Evolutionary conservation across 73 alveolate species (phyloP), one percentile per base, ranked within the genome.

Genomic region (Symbiodinium natans): DNA sequence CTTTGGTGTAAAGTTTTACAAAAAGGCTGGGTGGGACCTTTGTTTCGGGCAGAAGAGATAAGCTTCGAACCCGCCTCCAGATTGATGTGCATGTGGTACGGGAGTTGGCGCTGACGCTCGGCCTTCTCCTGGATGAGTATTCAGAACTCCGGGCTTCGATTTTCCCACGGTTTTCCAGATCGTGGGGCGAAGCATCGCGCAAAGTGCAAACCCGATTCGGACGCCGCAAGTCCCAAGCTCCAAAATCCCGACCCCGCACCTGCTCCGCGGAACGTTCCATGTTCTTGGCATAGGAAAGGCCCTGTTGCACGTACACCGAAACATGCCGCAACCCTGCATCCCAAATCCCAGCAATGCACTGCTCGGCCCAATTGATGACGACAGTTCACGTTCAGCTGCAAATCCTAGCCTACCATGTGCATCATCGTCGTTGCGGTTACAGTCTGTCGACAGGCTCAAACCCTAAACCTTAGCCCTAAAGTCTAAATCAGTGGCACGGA

Each of bases 71-170:
- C 63, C 27, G 77, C 92, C 94, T 99, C 99, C 38, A 93, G 90
- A 85, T 99, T 99, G 93, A 99, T 99, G 99, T 99, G 99, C 99
- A 99, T 92, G 92, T 99, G 99, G 98, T 93, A 94, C 5, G 99
- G 99, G 48, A 99, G 99, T 86, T 92, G 99, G 36, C 99, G 77
- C 98, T 99, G 99, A 41, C 87, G 41, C 94, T 99, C 99, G 33
- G 86, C 98, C 73, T 94, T 87, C 85, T 93, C 99, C 86, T 86
- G 85, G 68, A 98, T 99, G 4, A 73, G 85, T 41, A 1, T 25
- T 0, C 82, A 68, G 36, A 31, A 3, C 33, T 25, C 38, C 38
- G 63, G 13, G 63, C 63, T 25, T 48, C 63, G 63, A 48, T 17
- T 48, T 48, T 48, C 23, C 63, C 19, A 48, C 63, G n/a, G n/a